A percentile compares a stretch with the other conserved stretches of the same genome.
Evolutionary conservation across 2,329 filamentous ascomycete genomes (phyloP).

Genomic region (Botrytis cinerea): DNA sequence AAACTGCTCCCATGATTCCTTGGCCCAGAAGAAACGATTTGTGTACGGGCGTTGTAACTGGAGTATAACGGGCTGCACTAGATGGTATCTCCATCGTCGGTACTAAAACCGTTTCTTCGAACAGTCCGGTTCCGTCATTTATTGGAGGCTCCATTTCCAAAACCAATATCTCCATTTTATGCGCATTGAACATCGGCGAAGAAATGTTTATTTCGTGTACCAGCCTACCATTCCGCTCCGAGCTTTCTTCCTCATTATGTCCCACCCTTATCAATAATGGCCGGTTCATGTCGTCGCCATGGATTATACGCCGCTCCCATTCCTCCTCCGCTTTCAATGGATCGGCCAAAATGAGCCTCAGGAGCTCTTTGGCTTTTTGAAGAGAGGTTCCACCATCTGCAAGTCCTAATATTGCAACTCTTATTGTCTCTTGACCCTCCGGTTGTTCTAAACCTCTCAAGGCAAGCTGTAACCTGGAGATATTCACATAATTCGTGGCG

Average conservation of each 20-base stretch:
- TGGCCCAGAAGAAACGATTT: constrained; percentile 73
- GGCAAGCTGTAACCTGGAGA: constrained; percentile 72
- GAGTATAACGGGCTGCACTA: constrained; percentile 62
- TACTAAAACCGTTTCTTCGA: constrained; percentile 71
- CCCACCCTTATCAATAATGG: constrained; percentile 65
- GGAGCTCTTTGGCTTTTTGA: constrained; percentile 61
- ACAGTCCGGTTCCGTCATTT: constrained; percentile 46
- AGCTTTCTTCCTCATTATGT: constrained; percentile 37
- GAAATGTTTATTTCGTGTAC: constrained; percentile 62
- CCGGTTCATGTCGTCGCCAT: constrained; percentile 46
- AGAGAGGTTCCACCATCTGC: constrained; percentile 42
- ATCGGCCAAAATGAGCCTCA: constrained; percentile 70
- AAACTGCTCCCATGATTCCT: constrained; percentile 68
- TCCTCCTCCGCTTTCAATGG: constrained; percentile 61
- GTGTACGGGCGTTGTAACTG: constrained; percentile 81
- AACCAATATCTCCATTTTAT: constrained; percentile 65
- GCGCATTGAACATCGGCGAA: constrained; percentile 60
- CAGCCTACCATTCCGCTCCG: constrained; percentile 49
- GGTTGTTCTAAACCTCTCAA: constrained; percentile 62
- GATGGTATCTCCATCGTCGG: constrained; percentile 73
- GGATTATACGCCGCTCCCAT: constrained; percentile 65
- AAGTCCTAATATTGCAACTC: constrained; percentile 59
- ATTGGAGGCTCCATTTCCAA: constrained; percentile 55
- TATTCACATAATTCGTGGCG: constrained; percentile 63
- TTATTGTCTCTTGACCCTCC: constrained; percentile 57